A percentile compares a stretch with the other conserved stretches of the same genome.
Evolutionary conservation across 805 yeast genomes (phyloP).

Genomic region (Yamadazyma sp.): DNA sequence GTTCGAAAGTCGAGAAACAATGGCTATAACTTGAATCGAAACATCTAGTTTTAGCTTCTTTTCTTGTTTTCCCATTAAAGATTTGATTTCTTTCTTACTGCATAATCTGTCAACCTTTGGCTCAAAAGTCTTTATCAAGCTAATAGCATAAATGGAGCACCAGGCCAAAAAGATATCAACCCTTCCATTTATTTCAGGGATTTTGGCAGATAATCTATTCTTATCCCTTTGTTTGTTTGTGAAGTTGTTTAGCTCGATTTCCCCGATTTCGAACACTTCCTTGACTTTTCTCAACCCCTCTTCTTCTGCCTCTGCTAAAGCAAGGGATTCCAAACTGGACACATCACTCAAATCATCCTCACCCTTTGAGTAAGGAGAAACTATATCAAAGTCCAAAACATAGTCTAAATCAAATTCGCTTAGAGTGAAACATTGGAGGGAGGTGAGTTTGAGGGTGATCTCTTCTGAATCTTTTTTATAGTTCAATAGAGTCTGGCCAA

Average conservation of each 20-base stretch:
- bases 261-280: slow-evolving; percentile 30
- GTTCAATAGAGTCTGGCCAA: slow-evolving; percentile 21
- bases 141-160: slow-evolving; percentile 41
- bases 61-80: slow-evolving; percentile 19
- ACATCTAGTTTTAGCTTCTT: slow-evolving; percentile 32
- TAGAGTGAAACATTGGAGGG: slow-evolving; percentile 33
- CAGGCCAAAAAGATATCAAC: slow-evolving; percentile 41
- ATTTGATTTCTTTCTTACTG: slow-evolving; percentile 24
- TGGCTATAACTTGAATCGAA: slow-evolving; percentile 31
- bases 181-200: slow-evolving; percentile 40
- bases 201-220: slow-evolving; percentile 25
- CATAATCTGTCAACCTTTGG: slow-evolving; percentile 32
- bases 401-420: slow-evolving; percentile 41
- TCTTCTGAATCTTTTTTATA: slow-evolving; percentile 25
- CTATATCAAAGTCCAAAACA: slow-evolving; percentile 31
- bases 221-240: slow-evolving; percentile 22
- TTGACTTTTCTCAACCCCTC: slow-evolving; percentile 29
- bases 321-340: slow-evolving; percentile 31
- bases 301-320: slow-evolving; percentile 17
- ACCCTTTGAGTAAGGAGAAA: slow-evolving; percentile 18
- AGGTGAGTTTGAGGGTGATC: slow-evolving; percentile 20
- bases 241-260: slow-evolving; percentile 26
- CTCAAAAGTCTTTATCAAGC: slow-evolving; percentile 30
- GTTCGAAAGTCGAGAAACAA: slow-evolving; percentile 46
- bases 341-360: slow-evolving; percentile 30